Base-by-base conservation (phyloP, 2,329 filamentous ascomycete species). In the Leptographium lundbergii region DNA sequence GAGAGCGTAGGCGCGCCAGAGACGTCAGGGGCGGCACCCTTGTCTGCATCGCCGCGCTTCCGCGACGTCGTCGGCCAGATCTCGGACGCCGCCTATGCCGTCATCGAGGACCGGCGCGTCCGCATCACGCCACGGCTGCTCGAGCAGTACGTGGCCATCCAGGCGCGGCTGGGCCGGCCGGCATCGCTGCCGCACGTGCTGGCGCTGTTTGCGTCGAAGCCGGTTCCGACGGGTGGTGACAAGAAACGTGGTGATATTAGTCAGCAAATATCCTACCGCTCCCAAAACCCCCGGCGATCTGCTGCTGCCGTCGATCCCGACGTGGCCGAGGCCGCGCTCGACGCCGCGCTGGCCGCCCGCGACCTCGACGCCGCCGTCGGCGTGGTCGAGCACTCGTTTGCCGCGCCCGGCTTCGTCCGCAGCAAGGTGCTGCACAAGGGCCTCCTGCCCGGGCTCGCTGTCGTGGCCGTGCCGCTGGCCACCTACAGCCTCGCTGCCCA, bases 151-250 rank as follows among this genome's bases (percentile, higher is more conserved):
- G 85, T 95, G 62, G 77, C 81, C 45, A 82, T 89, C 52, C 90
- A 96, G 70, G 78, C 85, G 32, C 78, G 85, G 13, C 80, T 97
- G 51, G 81, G 84, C 62, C 84, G 81, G 59, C 85, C 90, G 3
- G 82, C 89, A 63, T 85, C 88, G 52, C 81, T 97, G 62, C 90
- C 92, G 7, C 81, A 86, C 61, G 82, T 91, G 50, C 87, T 99
- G 67, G 76, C 85, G 59, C 78, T 96, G 57, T 97, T 92, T 70
- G 89, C 89, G 55, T 82, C 82, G 65, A 99, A 97, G 72, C 87
- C 89, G 11, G 14, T 24, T 45, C 42, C 42, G 42, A n/a, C n/a
- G n/a, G n/a, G n/a, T n/a, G n/a, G n/a, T n/a, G n/a, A n/a, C n/a
- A n/a, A n/a, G n/a, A n/a, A n/a, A n/a, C n/a, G n/a, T n/a, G n/a